Evolutionary conservation across 208 protist genomes (phyloP), one percentile per base, ranked within the genome.

Genomic region (Lotmaria passim): DNA sequence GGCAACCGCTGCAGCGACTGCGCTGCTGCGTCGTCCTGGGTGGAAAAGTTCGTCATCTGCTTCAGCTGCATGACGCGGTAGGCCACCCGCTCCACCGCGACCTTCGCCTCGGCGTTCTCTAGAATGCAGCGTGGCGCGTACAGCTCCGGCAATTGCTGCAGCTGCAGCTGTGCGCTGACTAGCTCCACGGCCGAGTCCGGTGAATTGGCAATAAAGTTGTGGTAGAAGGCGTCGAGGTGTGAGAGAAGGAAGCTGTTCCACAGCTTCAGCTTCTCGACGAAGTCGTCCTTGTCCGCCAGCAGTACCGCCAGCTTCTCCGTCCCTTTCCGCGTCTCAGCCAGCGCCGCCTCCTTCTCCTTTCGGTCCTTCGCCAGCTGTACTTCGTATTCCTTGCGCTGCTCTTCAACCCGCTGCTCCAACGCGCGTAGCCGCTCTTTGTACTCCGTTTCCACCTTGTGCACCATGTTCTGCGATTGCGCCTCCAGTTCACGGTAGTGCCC

Each of bases 211-310:
- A 86, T 60, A 57, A 94, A 79, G 43, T 43, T 55, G 21, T 75
- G 70, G 67, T 90, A 90, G 55, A 87, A 85, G 41, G 48, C 67
- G 75, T 96, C 88, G 6, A 96, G 68, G 19, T 78, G 38, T 2
- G 79, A 63, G 50, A 94, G 63, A 21, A 94, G 57, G 63, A 86
- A 91, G 28, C 72, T 58, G 73, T 96, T 92, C 91, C 91, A 96
- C 57, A 85, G 64, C 51, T 87, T 90, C 61, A 79, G 89, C 17
- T 86, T 89, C 70, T 87, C 68, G 11, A 86, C 38, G 7, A 92
- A 24, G 23, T 91, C 87, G 43, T 87, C 78, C 44, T 67, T 69
- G 53, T 93, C 86, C 1, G 83, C 79, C 19, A 87, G 44, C 26
- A 81, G 38, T 1, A 70, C 60, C 12, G 82, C 82, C 6, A 91